A percentile compares a stretch with the other conserved stretches of the same genome.
Evolutionary conservation across 1,284 basidiomycete genomes (phyloP).

Genomic region (Cutaneotrichosporon cutaneum): DNA sequence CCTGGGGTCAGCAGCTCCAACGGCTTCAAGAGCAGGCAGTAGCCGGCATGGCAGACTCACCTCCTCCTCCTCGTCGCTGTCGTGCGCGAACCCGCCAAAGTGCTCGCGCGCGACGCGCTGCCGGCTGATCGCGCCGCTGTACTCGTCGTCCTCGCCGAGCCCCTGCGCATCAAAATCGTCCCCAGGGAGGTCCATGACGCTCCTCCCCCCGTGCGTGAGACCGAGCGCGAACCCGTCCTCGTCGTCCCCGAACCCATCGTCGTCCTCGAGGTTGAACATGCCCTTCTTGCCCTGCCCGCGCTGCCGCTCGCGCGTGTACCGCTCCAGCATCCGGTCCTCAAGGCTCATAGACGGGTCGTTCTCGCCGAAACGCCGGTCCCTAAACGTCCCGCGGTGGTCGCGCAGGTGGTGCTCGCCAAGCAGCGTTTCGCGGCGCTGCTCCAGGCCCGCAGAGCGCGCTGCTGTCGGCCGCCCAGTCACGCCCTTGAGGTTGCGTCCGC

Average conservation of each 20-base stretch:
- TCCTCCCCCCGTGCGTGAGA: conserved; percentile 91
- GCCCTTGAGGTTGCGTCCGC: conserved; percentile 81
- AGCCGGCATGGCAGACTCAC: too few relatives aligned
- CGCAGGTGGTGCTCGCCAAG: conserved; percentile 76
- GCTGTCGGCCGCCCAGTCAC: conserved; percentile 76
- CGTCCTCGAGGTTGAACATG: conserved; percentile 78
- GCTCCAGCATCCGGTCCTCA: conserved; percentile 96
- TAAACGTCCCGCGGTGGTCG: conserved; percentile 77
- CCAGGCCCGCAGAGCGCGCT: conserved; percentile 84
- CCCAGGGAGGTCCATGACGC: conserved; percentile 63
- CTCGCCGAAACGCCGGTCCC: conserved; percentile 96
- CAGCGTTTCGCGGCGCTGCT: conserved; percentile 84
- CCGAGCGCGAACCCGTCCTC: conserved; percentile 46
- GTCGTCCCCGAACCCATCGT: conserved; percentile 63
- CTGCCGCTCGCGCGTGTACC: conserved; percentile 83
- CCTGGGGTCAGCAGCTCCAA: neutral
- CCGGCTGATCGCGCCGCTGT: conserved; percentile 66
- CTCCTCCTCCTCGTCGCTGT: conserved; percentile 59
- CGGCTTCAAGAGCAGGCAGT: too few relatives aligned
- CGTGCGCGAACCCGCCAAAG: conserved; percentile 79
- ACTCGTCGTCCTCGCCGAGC: conserved; percentile 71
- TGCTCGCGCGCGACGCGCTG: conserved; percentile 67
- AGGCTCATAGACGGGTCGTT: conserved; percentile 83
- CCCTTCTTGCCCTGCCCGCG: conserved; percentile 66
- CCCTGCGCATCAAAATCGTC: conserved; percentile 85